Evolutionary conservation across 2,329 filamentous ascomycete species (phyloP), one percentile per base, ranked within the genome.

Genomic region (Fusarium coffeatum): DNA sequence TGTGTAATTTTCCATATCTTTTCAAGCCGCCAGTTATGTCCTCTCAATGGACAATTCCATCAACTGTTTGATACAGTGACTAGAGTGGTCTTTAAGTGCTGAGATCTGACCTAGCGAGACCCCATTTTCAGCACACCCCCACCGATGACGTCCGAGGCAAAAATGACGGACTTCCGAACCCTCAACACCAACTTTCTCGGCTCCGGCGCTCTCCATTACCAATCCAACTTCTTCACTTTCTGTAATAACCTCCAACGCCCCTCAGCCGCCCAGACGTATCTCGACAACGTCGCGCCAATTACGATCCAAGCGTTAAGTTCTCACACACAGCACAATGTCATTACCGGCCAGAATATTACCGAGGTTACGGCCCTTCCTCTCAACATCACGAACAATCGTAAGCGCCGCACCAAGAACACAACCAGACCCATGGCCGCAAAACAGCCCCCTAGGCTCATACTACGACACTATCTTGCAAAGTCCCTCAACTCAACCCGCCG

Each of bases 401-500:
- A 78, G 76, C 30, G 72, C 75, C 16, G 68, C 74, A 12, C 45
- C 72, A 10, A 59, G 55, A 18, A 40, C 64, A 18, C 60, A 68
- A 9, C 62, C 68, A 15, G 74, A 79, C 47, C 71, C 75, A 23
- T 80, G 78, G 78, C 78, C 78, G 5, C 79, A 81, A 37, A 65
- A 70, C n/a, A 78, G 80, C 18, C 87, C 88, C 1, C 80, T 89
- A 1, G 88, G 88, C 1, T 76, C 80, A 40, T 90, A 88, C 79
- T 90, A 90, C 78, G 83, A 88, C 68, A 78, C 81, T n/a, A 83
- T 90, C 25, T 81, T 90, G 46, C 80, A 82, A 50, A 80, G 79
- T 7, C 84, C 85, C 0, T 78, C 81, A 11, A 82, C 3, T 71
- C 81, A 53, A 79, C 55, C 80, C 72, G 68, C 61, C 51, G 71